Conservation (phyloP, 2,329 filamentous ascomycete genomes). For the Arachnomyces sp. region DNA sequence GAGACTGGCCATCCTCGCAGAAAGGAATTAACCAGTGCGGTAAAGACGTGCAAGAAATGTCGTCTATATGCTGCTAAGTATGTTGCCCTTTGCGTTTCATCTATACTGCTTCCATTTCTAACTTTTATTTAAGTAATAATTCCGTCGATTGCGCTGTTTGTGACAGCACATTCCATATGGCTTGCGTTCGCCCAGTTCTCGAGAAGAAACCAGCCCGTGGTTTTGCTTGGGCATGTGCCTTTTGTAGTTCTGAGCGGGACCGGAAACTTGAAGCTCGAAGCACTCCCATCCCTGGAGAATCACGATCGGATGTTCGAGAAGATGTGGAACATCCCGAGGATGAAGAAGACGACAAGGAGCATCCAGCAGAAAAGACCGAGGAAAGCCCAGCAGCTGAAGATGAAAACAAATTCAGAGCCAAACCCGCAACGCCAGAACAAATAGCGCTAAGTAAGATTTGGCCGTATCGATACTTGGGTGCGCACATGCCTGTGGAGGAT, state of each 20-base stretch:
- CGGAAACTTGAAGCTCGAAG: constrained; percentile 82
- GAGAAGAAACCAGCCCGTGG: constrained; percentile 94
- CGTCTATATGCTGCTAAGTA: constrained; percentile 84
- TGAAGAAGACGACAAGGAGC: constrained; percentile 61
- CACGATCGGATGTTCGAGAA: constrained; percentile 51
- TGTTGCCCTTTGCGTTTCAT: constrained; percentile 25
- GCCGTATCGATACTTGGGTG: constrained; percentile 91
- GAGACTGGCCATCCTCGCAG: constrained; percentile 68
- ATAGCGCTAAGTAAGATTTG: constrained; percentile 88
- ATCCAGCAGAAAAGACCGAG: constrained; percentile 38
- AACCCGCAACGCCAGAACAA: constrained; percentile 69
- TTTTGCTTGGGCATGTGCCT: constrained; percentile 95
- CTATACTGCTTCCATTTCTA: constrained; percentile 9
- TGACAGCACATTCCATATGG: constrained; percentile 94
- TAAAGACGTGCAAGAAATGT: constrained; percentile 94
- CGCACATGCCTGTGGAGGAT: constrained; percentile 92
- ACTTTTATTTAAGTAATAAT: constrained; percentile 57
- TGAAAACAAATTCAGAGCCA: constrained; percentile 40
- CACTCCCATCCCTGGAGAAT: constrained; percentile 60
- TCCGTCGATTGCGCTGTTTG: constrained; percentile 97
- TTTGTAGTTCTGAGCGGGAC: constrained; percentile 93
- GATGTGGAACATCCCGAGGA: constrained; percentile 46
- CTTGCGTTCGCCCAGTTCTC: constrained; percentile 84
- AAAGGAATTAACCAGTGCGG: constrained; percentile 90
- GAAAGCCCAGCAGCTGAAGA: constrained; percentile 36